These are phyloP conservation scores for Fusarium gaditjirri DNA, from an alignment of 2,329 filamentous ascomycete genomes.

Conservation along the genomic window DNA sequence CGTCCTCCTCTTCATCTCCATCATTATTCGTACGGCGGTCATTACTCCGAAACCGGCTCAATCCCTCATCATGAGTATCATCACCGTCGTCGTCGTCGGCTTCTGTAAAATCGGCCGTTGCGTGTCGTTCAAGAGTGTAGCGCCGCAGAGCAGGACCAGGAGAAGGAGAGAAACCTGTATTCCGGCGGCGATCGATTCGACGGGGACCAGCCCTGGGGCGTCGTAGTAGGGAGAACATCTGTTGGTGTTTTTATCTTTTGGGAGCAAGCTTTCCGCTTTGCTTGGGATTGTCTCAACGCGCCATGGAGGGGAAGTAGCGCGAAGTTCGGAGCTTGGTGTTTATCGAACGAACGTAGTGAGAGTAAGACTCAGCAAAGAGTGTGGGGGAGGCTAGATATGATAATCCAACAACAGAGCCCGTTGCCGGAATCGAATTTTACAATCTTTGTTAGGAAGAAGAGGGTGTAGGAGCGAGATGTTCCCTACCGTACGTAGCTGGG, in stretches of 20 bases:
- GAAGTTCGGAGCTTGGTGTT: slow-evolving; percentile 12
- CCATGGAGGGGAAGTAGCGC: slow-evolving; percentile 37
- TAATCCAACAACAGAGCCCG: slow-evolving; percentile 28
- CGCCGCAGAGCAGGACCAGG: slow-evolving; percentile 45
- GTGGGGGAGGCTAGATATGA: slow-evolving; percentile 25
- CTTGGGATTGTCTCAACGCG: slow-evolving; percentile 42
- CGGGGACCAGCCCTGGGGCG: slow-evolving; percentile 48
- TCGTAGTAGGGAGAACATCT: slow-evolving; percentile 53
- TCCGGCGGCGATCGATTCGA: slow-evolving; percentile 47
- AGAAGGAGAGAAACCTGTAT: slow-evolving; percentile 46
- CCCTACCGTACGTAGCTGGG: slow-evolving; percentile 22
- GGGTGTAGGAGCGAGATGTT: slow-evolving; percentile 31
- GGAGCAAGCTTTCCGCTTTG: slow-evolving; percentile 43
- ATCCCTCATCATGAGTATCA: slow-evolving; percentile 53
- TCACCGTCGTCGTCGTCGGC: slow-evolving; percentile 65
- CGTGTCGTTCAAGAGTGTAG: slow-evolving; percentile 55
- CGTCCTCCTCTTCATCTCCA: slow-evolving; percentile 62
- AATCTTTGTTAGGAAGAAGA: slow-evolving; percentile 37
- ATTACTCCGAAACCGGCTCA: slow-evolving; percentile 36
- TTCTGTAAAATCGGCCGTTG: slow-evolving; percentile 73
- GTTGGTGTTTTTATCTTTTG: slow-evolving; percentile 29
- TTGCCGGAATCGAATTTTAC: slow-evolving; percentile 39
- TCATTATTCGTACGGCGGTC: slow-evolving; percentile 44
- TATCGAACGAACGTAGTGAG: slow-evolving; percentile 41
- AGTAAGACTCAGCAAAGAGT: slow-evolving; percentile 29